phyloP scores from a whole-genome alignment of 2,329 filamentous ascomycete genomes.

The Monilinia fructicola region DNA sequence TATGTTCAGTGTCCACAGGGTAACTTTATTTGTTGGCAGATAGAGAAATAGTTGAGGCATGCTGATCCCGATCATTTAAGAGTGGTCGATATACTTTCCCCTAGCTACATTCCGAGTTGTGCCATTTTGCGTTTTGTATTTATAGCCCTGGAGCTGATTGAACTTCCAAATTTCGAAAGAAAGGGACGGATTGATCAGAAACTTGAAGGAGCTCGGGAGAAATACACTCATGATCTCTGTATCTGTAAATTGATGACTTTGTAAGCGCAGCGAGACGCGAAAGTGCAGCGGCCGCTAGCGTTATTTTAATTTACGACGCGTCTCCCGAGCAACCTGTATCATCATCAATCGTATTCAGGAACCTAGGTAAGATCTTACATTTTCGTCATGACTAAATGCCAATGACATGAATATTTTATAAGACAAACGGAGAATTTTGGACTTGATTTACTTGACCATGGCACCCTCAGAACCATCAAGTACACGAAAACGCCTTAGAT shows the following conservation, averaged over 20 bases:
- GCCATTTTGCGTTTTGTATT: no score
- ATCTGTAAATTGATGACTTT: not conserved
- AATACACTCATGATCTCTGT: no score
- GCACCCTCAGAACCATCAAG: conserved; percentile 12
- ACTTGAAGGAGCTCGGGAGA: no score
- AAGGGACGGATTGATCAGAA: no score
- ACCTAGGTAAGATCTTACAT: not conserved
- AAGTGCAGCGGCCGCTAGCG: conserved; percentile 14
- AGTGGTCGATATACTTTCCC: no score
- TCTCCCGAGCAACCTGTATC: conserved; percentile 14
- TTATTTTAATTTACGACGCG: conserved; percentile 14
- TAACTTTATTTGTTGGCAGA: not conserved
- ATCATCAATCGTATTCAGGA: not conserved
- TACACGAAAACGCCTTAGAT: conserved; percentile 23
- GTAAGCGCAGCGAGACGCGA: not conserved
- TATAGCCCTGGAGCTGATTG: no score
- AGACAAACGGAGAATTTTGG: not conserved
- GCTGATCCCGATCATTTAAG: no score
- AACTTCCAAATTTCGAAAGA: no score
- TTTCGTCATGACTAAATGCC: not conserved
- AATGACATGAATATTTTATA: conserved; percentile 8
- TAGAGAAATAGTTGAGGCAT: no score
- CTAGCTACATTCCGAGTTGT: no score
- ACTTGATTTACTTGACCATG: conserved; percentile 1
- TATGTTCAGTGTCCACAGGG: not conserved